Base-by-base conservation (phyloP, 352 stramenopile genomes). In the Phytopythium chamaehyphon region DNA sequence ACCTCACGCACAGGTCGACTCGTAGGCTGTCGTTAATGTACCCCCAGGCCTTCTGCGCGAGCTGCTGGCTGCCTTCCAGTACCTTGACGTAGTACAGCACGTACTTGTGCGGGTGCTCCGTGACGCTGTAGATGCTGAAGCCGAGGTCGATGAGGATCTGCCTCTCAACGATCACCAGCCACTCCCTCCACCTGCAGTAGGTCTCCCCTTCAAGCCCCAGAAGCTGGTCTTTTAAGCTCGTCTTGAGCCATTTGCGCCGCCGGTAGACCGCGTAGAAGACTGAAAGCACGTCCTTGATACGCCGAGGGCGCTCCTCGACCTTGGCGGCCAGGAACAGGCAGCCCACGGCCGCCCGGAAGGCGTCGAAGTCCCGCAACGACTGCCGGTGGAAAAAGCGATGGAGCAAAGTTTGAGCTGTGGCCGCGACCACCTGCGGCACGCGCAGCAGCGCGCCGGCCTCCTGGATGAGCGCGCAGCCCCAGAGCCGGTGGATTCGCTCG, bases 81-180 rank as follows among this genome's bases (percentile, higher is more conserved):
- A 95, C 71, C 52, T 96, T 96, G 56, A 97, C 65, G 58, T 97
- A 97, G 67, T 97, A 97, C 42, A 97, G 55, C 50, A 97, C 90
- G 59, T 92, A 97, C 73, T 96, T 96, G 77, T 97, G 90, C 43
- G 89, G 86, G 57, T 97, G 90, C 58, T 97, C 86, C 55, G 86
- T 91, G 59, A 96, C 86, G 47, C 80, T 93, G 68, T 97, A 96
- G 50, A 97, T 68, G 40, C 83, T 91, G 53, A 97, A 97, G 48
- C 90, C 90, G n/a, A 97, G 58, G 40, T 96, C 86, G 47, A 96
- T 96, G 36, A 97, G 84, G 38, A 97, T 65, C 55, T 96, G 80
- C 14, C 86, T 66, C 66, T 97, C 90, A 15, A 96, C 74, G 53
- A 86, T 83, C 33, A 96, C 65, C 42, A 97, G 74, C 73, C 86